Evolutionary conservation across 2,329 filamentous ascomycete genomes (phyloP), one percentile per base, ranked within the genome.

Genomic region (Bipolaris sorokiniana): DNA sequence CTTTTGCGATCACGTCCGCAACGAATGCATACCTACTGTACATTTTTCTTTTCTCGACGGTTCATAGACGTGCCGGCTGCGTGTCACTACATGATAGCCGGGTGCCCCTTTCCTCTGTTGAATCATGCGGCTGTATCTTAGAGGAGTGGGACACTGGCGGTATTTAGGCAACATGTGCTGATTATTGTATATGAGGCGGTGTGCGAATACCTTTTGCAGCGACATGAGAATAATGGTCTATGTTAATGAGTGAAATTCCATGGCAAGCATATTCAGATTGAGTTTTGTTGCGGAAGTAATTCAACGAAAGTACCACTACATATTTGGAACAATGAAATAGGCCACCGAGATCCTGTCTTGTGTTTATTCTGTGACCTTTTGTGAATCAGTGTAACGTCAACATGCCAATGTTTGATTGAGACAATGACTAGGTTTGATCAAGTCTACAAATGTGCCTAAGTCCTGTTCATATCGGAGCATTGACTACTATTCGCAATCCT

Each of bases 101-200:
- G 6, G 2, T 42, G 22, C 11, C 22, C 6, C 15, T 42, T 42
- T 10, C 4, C 40, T 42, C 40, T 20, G 6, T 46, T 46, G 26
- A 16, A 47, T 47, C 34, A 18, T 42, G 11, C 18, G n/a, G 18
- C 10, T 34, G 33, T 40, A 44, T 23, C 15, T 34, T 22, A 16
- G 31, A 37, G 10, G 16, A 44, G 7, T 9, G n/a, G 33, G 41
- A 9, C 20, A 44, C 15, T 16, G 50, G 33, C 23, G 20, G 54
- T 54, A 33, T 57, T 48, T 57, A 49, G 38, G 45, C 45, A 38
- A 5, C 40, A 57, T 48, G 50, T 54, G 33, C 44, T 23, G 38
- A 45, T 28, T 38, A 42, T 57, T 57, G 54, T 26, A 57, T 57
- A 49, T 40, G 54, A 34, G 31, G 48, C 18, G 45, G 38, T 45